phyloP scores from a whole-genome alignment of 805 yeast species.

The Candida gorgasii region DNA sequence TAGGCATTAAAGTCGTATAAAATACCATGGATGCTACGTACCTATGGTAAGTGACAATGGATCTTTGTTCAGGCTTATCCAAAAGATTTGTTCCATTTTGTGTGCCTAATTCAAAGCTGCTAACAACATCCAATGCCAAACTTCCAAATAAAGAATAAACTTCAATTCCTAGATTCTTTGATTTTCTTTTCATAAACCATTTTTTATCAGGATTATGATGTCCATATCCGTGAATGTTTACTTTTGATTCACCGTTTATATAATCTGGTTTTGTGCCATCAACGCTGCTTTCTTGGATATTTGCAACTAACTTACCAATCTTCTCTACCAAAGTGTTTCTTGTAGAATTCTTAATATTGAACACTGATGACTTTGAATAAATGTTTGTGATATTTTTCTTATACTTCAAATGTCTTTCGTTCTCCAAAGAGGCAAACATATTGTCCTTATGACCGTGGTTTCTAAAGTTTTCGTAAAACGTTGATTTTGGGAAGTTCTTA shows the following conservation, averaged over 20 bases:
- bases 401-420: slow-evolving; percentile 45
- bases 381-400: slow-evolving; percentile 32
- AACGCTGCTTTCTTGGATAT: slow-evolving; percentile 29
- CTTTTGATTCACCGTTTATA: slow-evolving; percentile 31
- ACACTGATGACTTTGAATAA: slow-evolving; percentile 37
- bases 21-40: slow-evolving; percentile 61
- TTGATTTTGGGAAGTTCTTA: slow-evolving; percentile 55
- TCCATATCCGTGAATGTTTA: slow-evolving; percentile 38
- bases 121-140: slow-evolving; percentile 70
- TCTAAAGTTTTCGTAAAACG: slow-evolving; percentile 59
- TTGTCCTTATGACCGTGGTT: slow-evolving; percentile 55
- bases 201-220: slow-evolving; percentile 20
- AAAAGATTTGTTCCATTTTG: slow-evolving; percentile 48
- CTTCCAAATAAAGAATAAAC: slow-evolving; percentile 65
- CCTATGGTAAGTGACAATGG: slow-evolving; percentile 44
- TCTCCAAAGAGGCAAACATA: slow-evolving; percentile 57
- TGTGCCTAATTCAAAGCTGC: slow-evolving; percentile 59
- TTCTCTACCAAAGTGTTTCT: slow-evolving; percentile 27
- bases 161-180: slow-evolving; percentile 45
- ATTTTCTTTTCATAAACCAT: slow-evolving; percentile 28
- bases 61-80: slow-evolving; percentile 36
- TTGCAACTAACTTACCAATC: slow-evolving; percentile 25
- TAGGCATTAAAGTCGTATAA: slow-evolving; percentile 64
- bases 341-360: slow-evolving; percentile 30
- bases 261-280: slow-evolving; percentile 33